Evolutionary conservation across 2,329 filamentous ascomycete species (phyloP).

Genomic region (Paecilomyces dactylethromorphus): DNA sequence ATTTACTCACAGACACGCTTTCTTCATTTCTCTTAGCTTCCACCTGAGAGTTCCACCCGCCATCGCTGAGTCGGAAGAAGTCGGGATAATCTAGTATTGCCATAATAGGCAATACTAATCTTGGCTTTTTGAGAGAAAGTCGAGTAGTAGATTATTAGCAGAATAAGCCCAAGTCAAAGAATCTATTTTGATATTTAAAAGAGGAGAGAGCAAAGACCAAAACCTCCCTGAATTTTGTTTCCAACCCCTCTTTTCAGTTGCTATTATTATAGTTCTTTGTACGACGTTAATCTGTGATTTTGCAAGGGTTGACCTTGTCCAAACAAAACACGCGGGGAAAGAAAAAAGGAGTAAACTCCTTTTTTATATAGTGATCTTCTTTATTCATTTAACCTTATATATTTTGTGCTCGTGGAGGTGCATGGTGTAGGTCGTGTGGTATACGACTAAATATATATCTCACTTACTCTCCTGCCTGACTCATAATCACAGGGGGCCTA

Average conservation of each 20-base stretch:
- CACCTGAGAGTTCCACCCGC: too few relatives aligned
- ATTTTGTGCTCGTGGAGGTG: not conserved
- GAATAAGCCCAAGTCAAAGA: too few relatives aligned
- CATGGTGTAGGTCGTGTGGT: not conserved
- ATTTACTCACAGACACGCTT: too few relatives aligned
- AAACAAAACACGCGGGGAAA: not conserved
- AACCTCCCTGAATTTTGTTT: not conserved
- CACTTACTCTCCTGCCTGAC: not conserved
- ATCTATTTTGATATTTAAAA: too few relatives aligned
- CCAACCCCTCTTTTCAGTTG: not conserved
- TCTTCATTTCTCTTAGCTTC: too few relatives aligned
- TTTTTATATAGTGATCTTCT: too few relatives aligned
- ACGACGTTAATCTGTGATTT: not conserved
- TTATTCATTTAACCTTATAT: not conserved
- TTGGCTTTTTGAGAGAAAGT: too few relatives aligned
- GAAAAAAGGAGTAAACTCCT: too few relatives aligned
- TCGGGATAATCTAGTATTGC: too few relatives aligned
- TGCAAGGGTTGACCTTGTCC: not conserved
- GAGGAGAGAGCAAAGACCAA: not conserved
- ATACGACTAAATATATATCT: not conserved
- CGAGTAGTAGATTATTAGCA: too few relatives aligned
- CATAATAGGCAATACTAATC: too few relatives aligned
- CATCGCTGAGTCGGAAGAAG: too few relatives aligned
- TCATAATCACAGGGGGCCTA: not conserved
- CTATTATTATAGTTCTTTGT: not conserved